Evolutionary conservation across 2,329 filamentous ascomycete genomes (phyloP).

Genomic region (Cryphonectria parasitica): DNA sequence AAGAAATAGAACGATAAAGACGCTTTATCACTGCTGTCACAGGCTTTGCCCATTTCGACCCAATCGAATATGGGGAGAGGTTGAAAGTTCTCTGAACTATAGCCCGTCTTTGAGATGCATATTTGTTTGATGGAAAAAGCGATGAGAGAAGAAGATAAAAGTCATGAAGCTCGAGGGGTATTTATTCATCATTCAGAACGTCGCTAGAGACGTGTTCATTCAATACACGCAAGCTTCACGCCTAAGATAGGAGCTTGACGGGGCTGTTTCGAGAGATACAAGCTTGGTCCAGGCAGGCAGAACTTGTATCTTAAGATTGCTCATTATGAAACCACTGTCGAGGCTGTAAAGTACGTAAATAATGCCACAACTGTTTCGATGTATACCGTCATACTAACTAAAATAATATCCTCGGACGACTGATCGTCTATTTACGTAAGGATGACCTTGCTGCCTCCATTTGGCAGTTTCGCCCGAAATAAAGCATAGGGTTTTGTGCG

Average conservation of each 20-base stretch:
- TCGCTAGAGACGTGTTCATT: too few relatives aligned
- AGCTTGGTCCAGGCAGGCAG: too few relatives aligned
- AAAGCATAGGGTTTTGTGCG: slow-evolving; percentile 34
- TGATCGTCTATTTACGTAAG: not conserved
- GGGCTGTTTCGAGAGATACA: too few relatives aligned
- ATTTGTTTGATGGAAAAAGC: too few relatives aligned
- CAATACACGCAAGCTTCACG: too few relatives aligned
- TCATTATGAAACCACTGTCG: not conserved
- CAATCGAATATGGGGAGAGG: too few relatives aligned
- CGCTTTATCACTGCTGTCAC: not conserved
- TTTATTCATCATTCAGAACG: too few relatives aligned
- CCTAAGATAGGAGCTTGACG: too few relatives aligned
- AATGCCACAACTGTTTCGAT: not conserved
- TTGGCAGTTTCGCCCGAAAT: slow-evolving; percentile 34
- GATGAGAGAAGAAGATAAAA: too few relatives aligned
- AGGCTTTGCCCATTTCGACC: not conserved
- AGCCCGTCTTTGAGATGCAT: too few relatives aligned
- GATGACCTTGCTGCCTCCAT: slow-evolving; percentile 33
- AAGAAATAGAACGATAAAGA: not conserved
- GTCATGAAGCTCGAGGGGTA: too few relatives aligned
- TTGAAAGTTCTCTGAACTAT: too few relatives aligned
- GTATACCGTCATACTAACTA: not conserved
- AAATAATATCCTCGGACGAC: not conserved
- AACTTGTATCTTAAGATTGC: not conserved
- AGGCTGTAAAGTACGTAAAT: not conserved